Base-by-base conservation (phyloP, 768 basidiomycete genomes). In the Lentinus tigrinus region DNA sequence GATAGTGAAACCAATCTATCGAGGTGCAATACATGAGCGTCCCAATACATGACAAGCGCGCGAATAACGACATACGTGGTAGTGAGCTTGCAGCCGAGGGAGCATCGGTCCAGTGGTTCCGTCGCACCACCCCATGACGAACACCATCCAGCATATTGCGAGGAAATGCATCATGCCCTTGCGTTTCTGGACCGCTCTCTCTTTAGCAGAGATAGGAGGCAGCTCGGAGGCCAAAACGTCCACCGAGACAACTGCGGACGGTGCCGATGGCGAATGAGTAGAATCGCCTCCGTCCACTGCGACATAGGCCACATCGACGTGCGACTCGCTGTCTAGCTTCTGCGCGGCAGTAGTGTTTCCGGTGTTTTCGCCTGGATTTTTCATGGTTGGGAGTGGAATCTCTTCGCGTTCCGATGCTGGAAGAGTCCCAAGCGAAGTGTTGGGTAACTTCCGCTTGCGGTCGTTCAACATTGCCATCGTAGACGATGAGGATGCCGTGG, bases 101-200 rank as follows among this genome's bases (percentile, higher is more conserved):
- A 93, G 71, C 24, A 94, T 72, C 1, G 91, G 89, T 4, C 91
- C 91, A 13, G 82, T 82, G 0, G 85, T 79, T 16, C 85, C 85
- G 70, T 91, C 91, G 63, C 87, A 89, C 89, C 89, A 93, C 28
- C 91, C 91, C n/a, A 77, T 76, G 9, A 88, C 71, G 58, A 86
- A 85, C 49, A 86, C 55, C n/a, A 75, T 71, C 73, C 77, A 83
- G 64, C 84, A 88, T 39, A 87, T 70, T 3, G 86, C 71, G 21
- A 72, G 58, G 56, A 87, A 81, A 57, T 88, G 85, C 27, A 85
- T 67, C 48, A 44, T 43, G 23, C 57, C 53, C 52, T 57, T 65
- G 13, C 63, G 54, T 27, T 46, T 23, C 17, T 61, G 39, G 23
- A 47, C 39, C 11, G 53, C 61, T 40, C 57, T 50, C 58, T 67